Base-by-base conservation (phyloP, 1,139 yeast genomes). In the Nakaseomyces delphensis region DNA sequence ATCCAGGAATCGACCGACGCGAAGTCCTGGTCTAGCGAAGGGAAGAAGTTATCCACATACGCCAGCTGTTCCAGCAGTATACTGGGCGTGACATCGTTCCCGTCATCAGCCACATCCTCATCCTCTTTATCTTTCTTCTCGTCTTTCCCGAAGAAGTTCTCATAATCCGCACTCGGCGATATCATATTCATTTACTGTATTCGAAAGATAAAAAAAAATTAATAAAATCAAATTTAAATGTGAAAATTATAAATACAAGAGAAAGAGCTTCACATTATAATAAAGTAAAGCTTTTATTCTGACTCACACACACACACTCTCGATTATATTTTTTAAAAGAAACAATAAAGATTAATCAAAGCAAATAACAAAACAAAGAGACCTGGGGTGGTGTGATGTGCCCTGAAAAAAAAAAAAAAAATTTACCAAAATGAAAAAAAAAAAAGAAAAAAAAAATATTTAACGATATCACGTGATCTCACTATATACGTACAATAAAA, bases 21-120 rank as follows among this genome's bases (percentile, higher is more conserved):
- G 39, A 57, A 53, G 43, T 59, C 62, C 36, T 64, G 64, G 33
- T 65, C 68, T 33, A 66, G 59, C 36, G 69, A 71, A 24, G 78
- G 76, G 66, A 81, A 74, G 56, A 81, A 79, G 50, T 79, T 79
- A 55, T 82, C 91, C 27, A 82, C 82, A 52, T 80, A 82, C 2
- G 83, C 87, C 48, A 82, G 66, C 64, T 82, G 91, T 56, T 82
- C 91, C 45, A 82, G 60, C 29, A 82, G 66, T 1, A 86, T 87
- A 46, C 77, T 73, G 0, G 85, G 80, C 1, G 84, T 78, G 36
- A 29, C 41, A 21, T 33, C 37, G 9, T 32, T 24, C 4, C 8
- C 27, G 9, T 14, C 13, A n/a, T n/a, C 27, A 20, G 37, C 11
- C 2, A 14, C 27, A 27, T 4, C 11, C 10, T 31, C 23, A 4